These are phyloP conservation scores for Aspergillus oerlinghausenensis DNA, from an alignment of 2,329 filamentous ascomycete genomes.

Conservation along the genomic window DNA sequence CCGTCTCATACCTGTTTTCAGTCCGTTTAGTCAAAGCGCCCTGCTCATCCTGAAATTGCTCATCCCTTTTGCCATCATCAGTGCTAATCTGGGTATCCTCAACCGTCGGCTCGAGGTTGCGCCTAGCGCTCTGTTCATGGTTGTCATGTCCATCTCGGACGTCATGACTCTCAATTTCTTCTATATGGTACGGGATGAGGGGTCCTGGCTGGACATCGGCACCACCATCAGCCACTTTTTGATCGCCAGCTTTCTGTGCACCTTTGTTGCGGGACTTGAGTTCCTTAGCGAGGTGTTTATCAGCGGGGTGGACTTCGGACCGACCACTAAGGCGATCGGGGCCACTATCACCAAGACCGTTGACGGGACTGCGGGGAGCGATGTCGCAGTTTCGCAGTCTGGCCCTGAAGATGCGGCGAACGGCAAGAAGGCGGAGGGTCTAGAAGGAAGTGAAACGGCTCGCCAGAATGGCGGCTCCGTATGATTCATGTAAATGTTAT, in stretches of 20 bases:
- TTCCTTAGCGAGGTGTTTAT: conserved; percentile 80
- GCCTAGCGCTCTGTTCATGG: conserved; percentile 86
- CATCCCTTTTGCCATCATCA: conserved; percentile 88
- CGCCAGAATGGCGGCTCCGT: neutral
- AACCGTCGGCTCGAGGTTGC: conserved; percentile 80
- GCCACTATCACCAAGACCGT: conserved; percentile 17
- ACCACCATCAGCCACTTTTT: conserved; percentile 94
- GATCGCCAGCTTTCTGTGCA: conserved; percentile 82
- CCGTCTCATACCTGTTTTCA: conserved; percentile 85
- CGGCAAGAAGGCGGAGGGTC: neutral
- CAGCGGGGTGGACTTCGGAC: conserved; percentile 63
- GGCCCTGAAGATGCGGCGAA: conserved; percentile 7
- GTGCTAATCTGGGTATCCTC: conserved; percentile 87
- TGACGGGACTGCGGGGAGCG: conserved; percentile 16
- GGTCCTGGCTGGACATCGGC: conserved; percentile 95
- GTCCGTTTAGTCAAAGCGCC: conserved; percentile 85
- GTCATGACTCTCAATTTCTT: conserved; percentile 94
- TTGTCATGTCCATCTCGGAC: conserved; percentile 87
- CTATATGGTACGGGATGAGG: conserved; percentile 94
- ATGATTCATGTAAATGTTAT: neutral
- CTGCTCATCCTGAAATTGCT: conserved; percentile 84
- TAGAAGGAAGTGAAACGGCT: neutral
- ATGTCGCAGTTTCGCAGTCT: neutral
- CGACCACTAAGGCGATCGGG: conserved; percentile 10
- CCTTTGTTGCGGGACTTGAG: conserved; percentile 87